Base-by-base conservation (phyloP, 106 monocot genomes). In the Dioscorea alata region DNA sequence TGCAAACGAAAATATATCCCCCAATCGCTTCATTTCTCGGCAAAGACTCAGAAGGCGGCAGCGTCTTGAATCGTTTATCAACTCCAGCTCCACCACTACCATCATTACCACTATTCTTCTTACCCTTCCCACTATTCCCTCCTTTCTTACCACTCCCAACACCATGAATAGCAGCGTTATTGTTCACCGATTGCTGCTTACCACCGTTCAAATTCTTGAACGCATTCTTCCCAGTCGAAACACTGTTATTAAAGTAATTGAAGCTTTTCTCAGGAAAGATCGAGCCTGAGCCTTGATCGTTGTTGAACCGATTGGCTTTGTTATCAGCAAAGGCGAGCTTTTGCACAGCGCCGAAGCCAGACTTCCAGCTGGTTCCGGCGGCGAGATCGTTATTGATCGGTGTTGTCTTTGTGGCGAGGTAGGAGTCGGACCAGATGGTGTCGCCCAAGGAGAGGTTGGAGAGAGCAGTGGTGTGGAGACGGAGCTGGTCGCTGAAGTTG, bases 1-100 rank as follows among this genome's bases (percentile, higher is more conserved):
- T 96, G 75, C 96, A 96, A 69, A 96, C 96, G 52, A 96, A 96
- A 61, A 96, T 96, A 51, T 96, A 96, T 4, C 96, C 96, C 9
- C 96, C 96, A 52, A 96, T 76, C 0, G 91, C 89, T 62, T 91
- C 96, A 52, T 60, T 84, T 70, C 86, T 82, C 6, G 96, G 96
- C 72, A 96, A 77, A 12, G 96, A 81, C 78, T 96, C 96, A 23
- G 88, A 77, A 16, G 96, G 79, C 58, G 96, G 96, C 73, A 96
- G 69, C 20, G 94, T 91, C 78, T 92, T 96, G 79, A 95, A 95
- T 60, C 88, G 69, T 77, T 91, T 96, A 24, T 91, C 91, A 21
- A 70, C 74, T 33, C 66, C 76, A 4, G 15, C 61, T 42, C 59
- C 68, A 50, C 69, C 76, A 69, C 59, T 73, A 33, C 54, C 76